phyloP scores from a whole-genome alignment of 1,139 yeast species.

The Hyphopichia pseudoburtonii region DNA sequence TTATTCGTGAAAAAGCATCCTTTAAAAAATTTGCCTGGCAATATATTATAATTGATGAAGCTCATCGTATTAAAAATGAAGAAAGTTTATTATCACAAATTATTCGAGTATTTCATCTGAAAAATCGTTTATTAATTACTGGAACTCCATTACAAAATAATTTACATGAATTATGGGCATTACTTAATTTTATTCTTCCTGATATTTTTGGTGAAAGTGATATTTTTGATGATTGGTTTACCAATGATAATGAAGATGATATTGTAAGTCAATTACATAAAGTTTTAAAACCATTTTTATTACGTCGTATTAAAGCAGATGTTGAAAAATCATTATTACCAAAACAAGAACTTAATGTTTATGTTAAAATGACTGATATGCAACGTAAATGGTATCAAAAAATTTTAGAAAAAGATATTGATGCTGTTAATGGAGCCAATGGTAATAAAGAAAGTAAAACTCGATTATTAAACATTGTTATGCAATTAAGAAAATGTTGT shows the following conservation, averaged over 20 bases:
- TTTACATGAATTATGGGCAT: constrained; percentile 78
- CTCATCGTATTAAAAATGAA: constrained; percentile 79
- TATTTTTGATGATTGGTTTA: constrained; percentile 75
- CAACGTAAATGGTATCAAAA: constrained; percentile 76
- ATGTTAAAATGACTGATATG: constrained; percentile 75
- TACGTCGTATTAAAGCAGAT: constrained; percentile 75
- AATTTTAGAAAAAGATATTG: constrained; percentile 74
- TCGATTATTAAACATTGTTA: constrained; percentile 70
- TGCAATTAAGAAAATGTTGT: constrained; percentile 83
- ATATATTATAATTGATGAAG: constrained; percentile 76
- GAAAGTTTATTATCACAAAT: constrained; percentile 74
- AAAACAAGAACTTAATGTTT: constrained; percentile 69
- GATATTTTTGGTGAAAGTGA: constrained; percentile 77
- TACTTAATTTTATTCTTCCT: constrained; percentile 70
- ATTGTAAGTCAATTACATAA: constrained; percentile 87
- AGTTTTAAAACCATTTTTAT: constrained; percentile 73
- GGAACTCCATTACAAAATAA: constrained; percentile 84
- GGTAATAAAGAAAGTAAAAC: constrained; percentile 77
- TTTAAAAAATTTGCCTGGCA: constrained; percentile 70
- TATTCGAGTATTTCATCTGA: constrained; percentile 69
- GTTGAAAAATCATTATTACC: constrained; percentile 78
- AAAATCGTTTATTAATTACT: constrained; percentile 67
- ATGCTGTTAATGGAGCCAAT: constrained; percentile 79
- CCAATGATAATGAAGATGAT: constrained; percentile 37
- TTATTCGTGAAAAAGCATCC: constrained; percentile 67